phyloP scores from a whole-genome alignment of 345 rosid genomes.

The Gossypium raimondii region DNA sequence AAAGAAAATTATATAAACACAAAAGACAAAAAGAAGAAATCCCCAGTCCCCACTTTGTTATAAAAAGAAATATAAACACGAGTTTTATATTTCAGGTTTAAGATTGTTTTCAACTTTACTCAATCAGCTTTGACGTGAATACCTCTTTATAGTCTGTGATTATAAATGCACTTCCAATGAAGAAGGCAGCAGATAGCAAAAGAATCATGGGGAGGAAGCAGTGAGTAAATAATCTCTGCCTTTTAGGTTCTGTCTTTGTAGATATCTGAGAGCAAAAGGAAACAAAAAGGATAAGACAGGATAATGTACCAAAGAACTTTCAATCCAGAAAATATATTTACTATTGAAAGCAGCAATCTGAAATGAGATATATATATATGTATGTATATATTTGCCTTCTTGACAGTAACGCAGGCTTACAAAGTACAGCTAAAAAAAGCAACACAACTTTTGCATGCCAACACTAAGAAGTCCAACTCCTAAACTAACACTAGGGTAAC shows the following conservation, averaged over 20 bases:
- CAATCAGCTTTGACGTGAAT: neutral
- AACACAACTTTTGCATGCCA: neutral
- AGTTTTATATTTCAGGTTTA: neutral
- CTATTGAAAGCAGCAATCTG: neutral
- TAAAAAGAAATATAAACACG: neutral
- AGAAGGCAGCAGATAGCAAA: conserved; percentile 41
- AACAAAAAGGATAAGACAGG: neutral
- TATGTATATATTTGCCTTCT: neutral
- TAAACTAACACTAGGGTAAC: neutral
- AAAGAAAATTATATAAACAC: neutral
- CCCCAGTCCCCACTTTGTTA: neutral
- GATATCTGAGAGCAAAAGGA: conserved; percentile 28
- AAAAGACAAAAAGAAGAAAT: neutral
- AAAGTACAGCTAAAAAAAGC: neutral
- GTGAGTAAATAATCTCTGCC: conserved; percentile 31
- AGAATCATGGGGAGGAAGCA: conserved; percentile 31
- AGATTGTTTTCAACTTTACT: conserved; percentile 2
- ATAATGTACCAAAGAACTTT: neutral
- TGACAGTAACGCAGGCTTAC: neutral
- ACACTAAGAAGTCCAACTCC: neutral
- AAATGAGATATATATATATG: neutral
- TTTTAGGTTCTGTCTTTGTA: conserved; percentile 29
- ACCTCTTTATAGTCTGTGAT: conserved; percentile 44
- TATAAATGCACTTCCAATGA: conserved; percentile 43
- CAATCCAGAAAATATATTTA: neutral